phyloP scores from a whole-genome alignment of 192 early-diverging fungal species.

The Phlyctochytrium arcticum region DNA sequence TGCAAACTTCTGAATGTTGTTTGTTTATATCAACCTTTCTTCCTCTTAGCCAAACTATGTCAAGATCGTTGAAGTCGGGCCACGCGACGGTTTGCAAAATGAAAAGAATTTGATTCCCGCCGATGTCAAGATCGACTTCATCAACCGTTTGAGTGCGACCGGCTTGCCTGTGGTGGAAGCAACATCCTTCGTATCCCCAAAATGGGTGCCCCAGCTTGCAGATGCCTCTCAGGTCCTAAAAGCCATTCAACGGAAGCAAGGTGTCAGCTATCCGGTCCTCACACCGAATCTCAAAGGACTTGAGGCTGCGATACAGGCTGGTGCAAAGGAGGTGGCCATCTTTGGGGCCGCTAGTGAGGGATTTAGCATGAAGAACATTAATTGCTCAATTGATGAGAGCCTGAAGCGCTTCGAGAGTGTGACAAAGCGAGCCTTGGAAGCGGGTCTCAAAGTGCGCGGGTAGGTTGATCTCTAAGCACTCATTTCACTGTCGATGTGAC shows the following conservation, averaged over 20 bases:
- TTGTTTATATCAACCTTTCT: no score
- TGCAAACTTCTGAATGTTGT: no score
- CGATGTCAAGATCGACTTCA: conserved; percentile 79
- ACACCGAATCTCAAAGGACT: conserved; percentile 86
- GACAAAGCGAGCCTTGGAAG: conserved; percentile 54
- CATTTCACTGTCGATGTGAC: neutral
- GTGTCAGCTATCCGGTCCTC: conserved; percentile 84
- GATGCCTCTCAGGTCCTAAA: conserved; percentile 75
- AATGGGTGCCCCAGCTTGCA: conserved; percentile 95
- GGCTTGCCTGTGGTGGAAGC: conserved; percentile 85
- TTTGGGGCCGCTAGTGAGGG: conserved; percentile 86
- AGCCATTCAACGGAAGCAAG: conserved; percentile 53
- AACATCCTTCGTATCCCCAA: conserved; percentile 92
- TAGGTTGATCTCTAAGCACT: conserved; percentile 26
- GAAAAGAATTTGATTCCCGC: conserved; percentile 81
- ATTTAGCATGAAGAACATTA: conserved; percentile 89
- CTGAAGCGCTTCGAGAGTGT: conserved; percentile 68
- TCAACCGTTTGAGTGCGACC: conserved; percentile 68
- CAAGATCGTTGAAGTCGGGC: conserved; percentile 36
- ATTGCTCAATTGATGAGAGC: conserved; percentile 83
- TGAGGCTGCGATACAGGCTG: conserved; percentile 72
- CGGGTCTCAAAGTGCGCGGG: conserved; percentile 70
- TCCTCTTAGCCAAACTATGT: conserved; percentile 20
- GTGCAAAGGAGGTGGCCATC: conserved; percentile 84
- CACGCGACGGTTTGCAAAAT: conserved; percentile 96